These are phyloP conservation scores for Aureobasidium sp. DNA, from an alignment of 2,329 filamentous ascomycete genomes.

Conservation along the genomic window DNA sequence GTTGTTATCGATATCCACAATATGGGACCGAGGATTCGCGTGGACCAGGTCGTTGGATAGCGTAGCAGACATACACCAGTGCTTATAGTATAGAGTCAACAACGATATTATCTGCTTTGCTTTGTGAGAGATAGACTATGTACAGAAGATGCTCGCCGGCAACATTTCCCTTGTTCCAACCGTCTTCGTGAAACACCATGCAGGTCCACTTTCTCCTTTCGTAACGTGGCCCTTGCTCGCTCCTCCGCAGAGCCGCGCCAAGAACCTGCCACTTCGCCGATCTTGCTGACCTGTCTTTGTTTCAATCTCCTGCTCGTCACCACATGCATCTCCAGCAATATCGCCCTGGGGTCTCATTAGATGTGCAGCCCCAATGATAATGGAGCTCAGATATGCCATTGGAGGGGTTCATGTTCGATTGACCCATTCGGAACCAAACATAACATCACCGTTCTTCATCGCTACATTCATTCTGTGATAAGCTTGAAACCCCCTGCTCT, in stretches of 20 bases:
- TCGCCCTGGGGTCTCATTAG: neutral
- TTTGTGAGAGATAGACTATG: neutral
- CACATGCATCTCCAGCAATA: neutral
- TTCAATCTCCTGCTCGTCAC: neutral
- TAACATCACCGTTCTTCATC: neutral
- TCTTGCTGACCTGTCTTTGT: neutral
- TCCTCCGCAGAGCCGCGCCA: slow-evolving; percentile 7
- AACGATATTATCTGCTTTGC: neutral
- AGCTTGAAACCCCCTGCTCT: neutral
- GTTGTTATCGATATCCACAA: slow-evolving; percentile 1
- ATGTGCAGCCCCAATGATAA: neutral
- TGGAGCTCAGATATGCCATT: neutral
- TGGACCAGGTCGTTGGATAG: neutral
- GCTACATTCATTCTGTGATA: neutral
- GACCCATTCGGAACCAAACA: neutral
- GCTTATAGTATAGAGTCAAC: neutral
- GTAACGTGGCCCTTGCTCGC: neutral
- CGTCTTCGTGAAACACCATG: neutral
- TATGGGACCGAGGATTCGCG: neutral
- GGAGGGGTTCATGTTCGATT: neutral
- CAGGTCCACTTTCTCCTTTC: slow-evolving; percentile 6
- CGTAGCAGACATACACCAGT: slow-evolving; percentile 7
- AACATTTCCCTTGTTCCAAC: neutral
- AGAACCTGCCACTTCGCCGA: neutral
- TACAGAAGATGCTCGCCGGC: neutral